Conservation (phyloP, 148 eudicot species). For the Chenopodium berlandieri region DNA sequence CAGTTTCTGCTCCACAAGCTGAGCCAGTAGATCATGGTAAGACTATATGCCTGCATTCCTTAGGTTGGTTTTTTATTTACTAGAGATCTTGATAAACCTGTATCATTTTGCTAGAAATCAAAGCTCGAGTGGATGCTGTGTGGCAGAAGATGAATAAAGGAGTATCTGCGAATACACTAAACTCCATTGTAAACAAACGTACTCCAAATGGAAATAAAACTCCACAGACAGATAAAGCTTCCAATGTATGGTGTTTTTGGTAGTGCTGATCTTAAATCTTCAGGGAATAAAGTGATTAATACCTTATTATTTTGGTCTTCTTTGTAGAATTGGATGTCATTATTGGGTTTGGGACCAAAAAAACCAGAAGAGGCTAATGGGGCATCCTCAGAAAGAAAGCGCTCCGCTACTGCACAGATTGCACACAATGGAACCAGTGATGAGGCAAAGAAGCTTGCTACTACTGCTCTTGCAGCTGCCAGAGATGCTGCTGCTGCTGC, state of each 20-base stretch:
- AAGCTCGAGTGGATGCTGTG: slow-evolving; percentile 79
- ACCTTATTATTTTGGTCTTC: slow-evolving; percentile 1
- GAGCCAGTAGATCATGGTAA: slow-evolving; percentile 52
- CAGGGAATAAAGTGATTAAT: background rate
- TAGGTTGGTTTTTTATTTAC: background rate
- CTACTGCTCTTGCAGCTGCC: slow-evolving; percentile 84
- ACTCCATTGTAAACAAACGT: slow-evolving; percentile 50
- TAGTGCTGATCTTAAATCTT: background rate
- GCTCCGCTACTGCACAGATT: slow-evolving; percentile 33
- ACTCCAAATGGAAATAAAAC: slow-evolving; percentile 33
- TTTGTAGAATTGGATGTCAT: slow-evolving; percentile 72
- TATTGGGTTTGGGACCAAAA: slow-evolving; percentile 61
- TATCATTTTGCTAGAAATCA: slow-evolving; percentile 54
- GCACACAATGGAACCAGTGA: slow-evolving; percentile 53
- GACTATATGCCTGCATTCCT: background rate
- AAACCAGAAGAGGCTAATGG: slow-evolving; percentile 38
- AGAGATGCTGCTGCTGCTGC: slow-evolving; percentile 65
- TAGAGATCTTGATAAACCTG: background rate
- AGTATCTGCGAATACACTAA: slow-evolving; percentile 52
- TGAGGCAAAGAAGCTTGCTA: slow-evolving; percentile 79
- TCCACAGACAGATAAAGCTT: slow-evolving; percentile 36
- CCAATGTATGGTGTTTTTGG: slow-evolving; percentile 37
- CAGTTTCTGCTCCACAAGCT: slow-evolving; percentile 30
- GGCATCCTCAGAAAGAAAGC: slow-evolving; percentile 23
- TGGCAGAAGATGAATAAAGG: slow-evolving; percentile 98